phyloP scores from a whole-genome alignment of 2,329 filamentous ascomycete species.

The Colletotrichum limetticola region DNA sequence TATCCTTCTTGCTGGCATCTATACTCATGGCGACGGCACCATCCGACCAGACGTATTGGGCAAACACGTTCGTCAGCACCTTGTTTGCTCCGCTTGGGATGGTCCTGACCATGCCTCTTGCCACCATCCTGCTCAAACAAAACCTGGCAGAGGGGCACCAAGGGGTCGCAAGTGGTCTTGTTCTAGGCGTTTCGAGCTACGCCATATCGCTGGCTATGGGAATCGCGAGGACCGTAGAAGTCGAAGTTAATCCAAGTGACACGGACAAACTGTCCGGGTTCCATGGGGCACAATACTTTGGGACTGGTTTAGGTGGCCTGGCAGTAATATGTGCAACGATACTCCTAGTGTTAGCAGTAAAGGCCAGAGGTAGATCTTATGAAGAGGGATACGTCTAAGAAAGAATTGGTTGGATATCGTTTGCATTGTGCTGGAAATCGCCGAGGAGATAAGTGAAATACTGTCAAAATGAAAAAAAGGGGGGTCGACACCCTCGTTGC shows the following conservation, averaged over 20 bases:
- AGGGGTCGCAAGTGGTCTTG: constrained; percentile 61
- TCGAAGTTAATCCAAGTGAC: constrained; percentile 42
- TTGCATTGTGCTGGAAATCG: neutral
- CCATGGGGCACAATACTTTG: constrained; percentile 52
- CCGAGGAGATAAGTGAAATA: neutral
- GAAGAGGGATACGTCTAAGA: neutral
- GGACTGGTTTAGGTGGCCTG: constrained; percentile 45
- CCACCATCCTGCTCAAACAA: constrained; percentile 68
- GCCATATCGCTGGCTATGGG: constrained; percentile 73
- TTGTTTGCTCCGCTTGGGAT: constrained; percentile 70
- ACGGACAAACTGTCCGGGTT: constrained; percentile 45
- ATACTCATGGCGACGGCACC: constrained; percentile 59
- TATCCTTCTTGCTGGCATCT: constrained; percentile 54
- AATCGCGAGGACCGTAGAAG: constrained; percentile 72
- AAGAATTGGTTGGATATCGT: too few relatives aligned
- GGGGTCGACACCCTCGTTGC: neutral
- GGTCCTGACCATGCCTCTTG: constrained; percentile 73
- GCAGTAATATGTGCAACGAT: neutral
- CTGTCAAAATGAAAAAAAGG: neutral
- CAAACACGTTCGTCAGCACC: constrained; percentile 68
- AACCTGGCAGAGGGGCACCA: constrained; percentile 55
- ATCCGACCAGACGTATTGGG: constrained; percentile 70
- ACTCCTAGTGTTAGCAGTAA: neutral
- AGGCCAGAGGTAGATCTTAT: neutral
- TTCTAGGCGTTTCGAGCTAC: constrained; percentile 75